Base-by-base conservation (phyloP, 352 stramenopile genomes). In the Globisporangium okanoganense region DNA sequence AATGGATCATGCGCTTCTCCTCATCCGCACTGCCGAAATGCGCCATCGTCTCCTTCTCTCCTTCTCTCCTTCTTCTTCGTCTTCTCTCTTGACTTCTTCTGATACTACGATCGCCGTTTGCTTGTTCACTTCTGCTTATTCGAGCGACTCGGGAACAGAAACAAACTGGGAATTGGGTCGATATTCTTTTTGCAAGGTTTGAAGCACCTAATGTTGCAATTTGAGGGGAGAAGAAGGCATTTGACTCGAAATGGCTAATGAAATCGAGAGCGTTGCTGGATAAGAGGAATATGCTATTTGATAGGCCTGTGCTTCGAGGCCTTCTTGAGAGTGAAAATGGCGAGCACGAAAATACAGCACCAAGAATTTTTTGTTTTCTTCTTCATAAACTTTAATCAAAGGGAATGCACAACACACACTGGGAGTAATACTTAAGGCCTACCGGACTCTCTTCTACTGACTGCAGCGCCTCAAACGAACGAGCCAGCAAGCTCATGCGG, bases 21-120 rank as follows among this genome's bases (percentile, higher is more conserved):
- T 72, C 44, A 13, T 70, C 48, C 33, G 66, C 65, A 61, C 69
- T 56, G 36, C 59, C 48, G 24, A 71, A 58, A 62, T 59, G 38
- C 53, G 60, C 48, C 66, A 58, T 65, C 60, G 35, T 55, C 53
- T 52, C 27, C 31, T 33, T 60, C 41, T 2, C 14, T 43, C n/a
- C 24, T 16, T 36, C 29, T 29, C 9, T 13, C 29, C 16, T 5
- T 27, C 31, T 35, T 50, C 12, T 36, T 24, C 24, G 6, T 29
- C 31, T 29, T 33, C 29, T 40, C 8, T 22, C n/a, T 29, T 5
- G 45, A 6, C 35, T 40, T 31, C 13, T 45, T 51, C 29, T 35
- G 24, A 31, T 31, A 31, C 22, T 33, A 3, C n/a, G 20, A 47
- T 7, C 8, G 18, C 40, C 3, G 48, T 22, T 18, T 47, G 24